phyloP scores from a whole-genome alignment of 495 filamentous ascomycete genomes.

The Thozetella sp. region DNA sequence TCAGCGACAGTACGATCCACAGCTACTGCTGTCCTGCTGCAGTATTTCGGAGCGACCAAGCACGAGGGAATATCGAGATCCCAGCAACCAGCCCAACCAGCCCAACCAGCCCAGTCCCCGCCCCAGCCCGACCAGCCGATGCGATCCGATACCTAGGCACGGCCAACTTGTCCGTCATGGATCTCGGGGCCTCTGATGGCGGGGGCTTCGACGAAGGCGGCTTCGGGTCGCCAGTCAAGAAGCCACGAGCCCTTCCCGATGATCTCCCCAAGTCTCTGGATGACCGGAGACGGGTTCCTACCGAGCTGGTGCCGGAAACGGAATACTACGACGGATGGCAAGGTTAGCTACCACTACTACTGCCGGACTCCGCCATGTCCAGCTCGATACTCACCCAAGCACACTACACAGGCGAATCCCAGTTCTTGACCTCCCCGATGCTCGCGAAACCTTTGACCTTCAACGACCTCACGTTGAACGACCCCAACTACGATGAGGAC shows the following conservation, averaged over 20 bases:
- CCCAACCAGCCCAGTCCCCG: neutral
- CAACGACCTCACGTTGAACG: constrained; percentile 77
- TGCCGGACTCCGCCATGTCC: constrained; percentile 6
- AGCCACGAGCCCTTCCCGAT: constrained; percentile 65
- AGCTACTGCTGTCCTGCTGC: neutral
- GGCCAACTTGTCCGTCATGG: constrained; percentile 41
- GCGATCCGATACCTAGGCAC: neutral
- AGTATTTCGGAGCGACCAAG: too few species aligned
- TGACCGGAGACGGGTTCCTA: constrained; percentile 69
- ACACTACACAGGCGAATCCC: constrained; percentile 76
- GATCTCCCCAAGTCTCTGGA: constrained; percentile 92
- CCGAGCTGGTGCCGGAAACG: constrained; percentile 69
- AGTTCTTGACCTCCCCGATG: constrained; percentile 86
- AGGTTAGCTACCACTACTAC: constrained; percentile 55
- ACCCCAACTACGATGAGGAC: constrained; percentile 69
- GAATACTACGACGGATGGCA: constrained; percentile 99
- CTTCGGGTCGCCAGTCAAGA: constrained; percentile 22
- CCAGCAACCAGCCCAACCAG: too few species aligned
- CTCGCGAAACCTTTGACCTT: constrained; percentile 82
- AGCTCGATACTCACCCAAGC: constrained; percentile 12
- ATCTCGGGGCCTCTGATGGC: constrained; percentile 54
- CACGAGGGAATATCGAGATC: too few species aligned
- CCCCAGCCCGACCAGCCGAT: neutral
- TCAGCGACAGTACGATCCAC: neutral
- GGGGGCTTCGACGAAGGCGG: constrained; percentile 42